Base-by-base conservation (phyloP, 768 basidiomycete genomes). In the Sarcomyxa edulis region DNA sequence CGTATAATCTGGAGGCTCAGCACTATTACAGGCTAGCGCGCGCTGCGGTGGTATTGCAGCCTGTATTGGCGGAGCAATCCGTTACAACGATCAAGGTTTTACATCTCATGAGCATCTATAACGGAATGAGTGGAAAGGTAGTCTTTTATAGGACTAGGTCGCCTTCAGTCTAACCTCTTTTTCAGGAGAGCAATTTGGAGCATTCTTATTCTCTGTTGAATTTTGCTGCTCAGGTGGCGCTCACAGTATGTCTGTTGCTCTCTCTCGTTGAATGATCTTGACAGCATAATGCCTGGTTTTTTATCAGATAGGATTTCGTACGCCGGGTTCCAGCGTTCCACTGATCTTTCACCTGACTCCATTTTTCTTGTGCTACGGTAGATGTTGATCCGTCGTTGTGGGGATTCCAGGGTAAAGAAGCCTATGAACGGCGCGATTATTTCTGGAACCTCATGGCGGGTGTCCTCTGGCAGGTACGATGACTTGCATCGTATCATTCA, bases 91-190 rank as follows among this genome's bases (percentile, higher is more conserved):
- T 72, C 44, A 71, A 74, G 54, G 63, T 64, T 32, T 9, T 75
- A 21, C 69, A 74, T 53, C 58, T 75, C 21, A 74, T 74, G 68
- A 73, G 71, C 42, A 60, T 74, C 24, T 74, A 72, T 55, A 69
- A 72, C 43, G 71, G 71, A 31, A 63, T 75, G 62, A 71, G 71
- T 46, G 71, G 71, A 20, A 65, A 71, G n/a, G n/a, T n/a, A n/a
- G n/a, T n/a, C n/a, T n/a, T n/a, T n/a, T n/a, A n/a, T n/a, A n/a
- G n/a, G n/a, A n/a, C n/a, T n/a, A n/a, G n/a, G n/a, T n/a, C n/a
- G n/a, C n/a, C n/a, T n/a, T n/a, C n/a, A n/a, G n/a, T n/a, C n/a
- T n/a, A n/a, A n/a, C n/a, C n/a, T n/a, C n/a, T n/a, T n/a, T n/a
- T n/a, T n/a, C n/a, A n/a, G 45, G 71, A 75, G 45, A 59, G 58